These are phyloP conservation scores for Russula sp. DNA, from an alignment of 768 basidiomycete species.

Conservation along the genomic window DNA sequence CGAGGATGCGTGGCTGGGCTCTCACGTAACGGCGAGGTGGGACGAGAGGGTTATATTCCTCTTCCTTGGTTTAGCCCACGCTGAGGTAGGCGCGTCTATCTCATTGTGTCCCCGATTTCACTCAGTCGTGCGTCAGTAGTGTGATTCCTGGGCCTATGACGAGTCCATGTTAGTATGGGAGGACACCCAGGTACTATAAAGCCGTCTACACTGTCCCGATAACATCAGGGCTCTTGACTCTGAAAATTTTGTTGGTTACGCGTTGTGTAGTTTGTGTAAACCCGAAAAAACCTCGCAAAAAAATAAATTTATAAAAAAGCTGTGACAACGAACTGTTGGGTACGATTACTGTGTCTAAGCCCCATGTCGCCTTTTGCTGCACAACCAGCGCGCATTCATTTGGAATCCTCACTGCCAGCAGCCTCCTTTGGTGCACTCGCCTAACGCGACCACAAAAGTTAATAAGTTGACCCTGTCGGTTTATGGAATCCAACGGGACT, in stretches of 20 bases:
- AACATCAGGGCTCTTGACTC: too few species aligned
- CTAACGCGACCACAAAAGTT: background rate
- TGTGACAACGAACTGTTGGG: background rate
- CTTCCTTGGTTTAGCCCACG: too few species aligned
- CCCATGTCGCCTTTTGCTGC: slow-evolving; percentile 1
- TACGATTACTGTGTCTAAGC: background rate
- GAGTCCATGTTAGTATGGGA: too few species aligned
- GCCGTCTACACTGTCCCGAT: too few species aligned
- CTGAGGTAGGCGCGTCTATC: background rate
- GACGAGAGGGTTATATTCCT: background rate
- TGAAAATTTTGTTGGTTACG: too few species aligned
- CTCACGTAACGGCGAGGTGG: background rate
- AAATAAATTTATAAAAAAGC: slow-evolving; percentile 1
- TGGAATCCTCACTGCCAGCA: background rate
- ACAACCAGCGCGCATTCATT: background rate
- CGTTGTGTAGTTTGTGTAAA: background rate
- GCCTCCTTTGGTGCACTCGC: slow-evolving; percentile 8
- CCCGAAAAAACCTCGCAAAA: background rate
- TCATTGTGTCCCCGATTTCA: too few species aligned
- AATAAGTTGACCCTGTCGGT: background rate
- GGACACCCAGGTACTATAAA: too few species aligned
- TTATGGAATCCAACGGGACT: background rate
- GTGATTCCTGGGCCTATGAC: too few species aligned
- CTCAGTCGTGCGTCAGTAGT: too few species aligned
- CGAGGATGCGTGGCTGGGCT: slow-evolving; percentile 17